These are phyloP conservation scores for Lentinula novae-zelandiae DNA, from an alignment of 1,284 basidiomycete species.

Conservation along the genomic window DNA sequence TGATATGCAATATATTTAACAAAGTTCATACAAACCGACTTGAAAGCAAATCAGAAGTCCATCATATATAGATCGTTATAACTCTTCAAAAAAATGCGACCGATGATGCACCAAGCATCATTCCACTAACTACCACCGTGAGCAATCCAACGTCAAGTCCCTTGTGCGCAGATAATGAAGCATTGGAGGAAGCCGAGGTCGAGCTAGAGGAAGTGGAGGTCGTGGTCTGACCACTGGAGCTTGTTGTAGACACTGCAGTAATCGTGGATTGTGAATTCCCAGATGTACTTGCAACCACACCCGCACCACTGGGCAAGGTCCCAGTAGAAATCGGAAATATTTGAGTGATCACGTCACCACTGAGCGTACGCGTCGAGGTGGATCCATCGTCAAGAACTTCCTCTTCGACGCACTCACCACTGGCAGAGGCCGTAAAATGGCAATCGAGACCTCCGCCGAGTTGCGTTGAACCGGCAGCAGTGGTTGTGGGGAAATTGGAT, in stretches of 20 bases:
- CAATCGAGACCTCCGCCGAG: constrained; percentile 3
- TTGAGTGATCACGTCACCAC: background rate
- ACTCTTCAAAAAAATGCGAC: background rate
- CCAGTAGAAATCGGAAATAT: constrained; percentile 3
- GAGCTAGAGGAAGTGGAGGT: background rate
- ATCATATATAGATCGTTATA: no score
- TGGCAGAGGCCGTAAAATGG: background rate
- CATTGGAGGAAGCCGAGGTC: background rate
- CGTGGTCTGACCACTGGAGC: background rate
- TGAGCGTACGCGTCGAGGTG: background rate
- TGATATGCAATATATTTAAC: no score
- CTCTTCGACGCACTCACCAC: constrained; percentile 5
- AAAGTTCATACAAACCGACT: no score
- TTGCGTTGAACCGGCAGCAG: background rate
- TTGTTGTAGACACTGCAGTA: background rate
- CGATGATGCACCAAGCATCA: background rate
- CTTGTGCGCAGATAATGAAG: background rate
- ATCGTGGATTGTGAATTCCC: background rate
- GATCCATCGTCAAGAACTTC: constrained; percentile 4
- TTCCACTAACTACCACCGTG: background rate
- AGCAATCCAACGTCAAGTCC: background rate
- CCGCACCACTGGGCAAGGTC: background rate
- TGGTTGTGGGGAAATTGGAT: constrained; percentile 7
- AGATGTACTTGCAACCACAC: background rate
- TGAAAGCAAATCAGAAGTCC: no score